Base-by-base conservation (phyloP, 2,329 filamentous ascomycete genomes). In the Calonectria pteridis region DNA sequence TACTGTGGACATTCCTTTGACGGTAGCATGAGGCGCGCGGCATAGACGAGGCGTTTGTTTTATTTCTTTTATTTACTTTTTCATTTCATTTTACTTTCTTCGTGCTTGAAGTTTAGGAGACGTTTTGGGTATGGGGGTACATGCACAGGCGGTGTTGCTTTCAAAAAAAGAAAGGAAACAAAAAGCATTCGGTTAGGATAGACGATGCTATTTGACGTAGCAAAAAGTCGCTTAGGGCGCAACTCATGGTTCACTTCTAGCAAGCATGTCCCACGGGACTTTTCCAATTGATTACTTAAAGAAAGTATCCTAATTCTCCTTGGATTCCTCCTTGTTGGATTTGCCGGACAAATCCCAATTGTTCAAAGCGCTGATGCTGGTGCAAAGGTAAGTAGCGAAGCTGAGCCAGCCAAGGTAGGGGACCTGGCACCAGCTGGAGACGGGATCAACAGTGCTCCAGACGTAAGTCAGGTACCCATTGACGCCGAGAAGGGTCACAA, bases 371-470 rank as follows among this genome's bases (percentile, higher is more conserved):
- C 93, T 92, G 3, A 92, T 89, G 0, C 92, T 92, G 1, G 91
- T 91, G 80, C 92, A 95, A 67, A 98, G 87, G 82, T 98, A 98
- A 0, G 94, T 95, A 37, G 95, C 96, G 82, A 97, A 98, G 67
- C 92, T 88, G 78, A 98, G 86, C 96, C 96, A 98, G 20, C 88
- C 94, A 31, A 97, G 85, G 82, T 98, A 98, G 0, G 96, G 96
- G 29, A 91, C 90, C 84, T 98, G 89, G 77, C 92, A 88, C 91
- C 91, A 96, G 20, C 92, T 94, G 26, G 95, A 92, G 10, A 92
- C 88, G 26, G 88, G 84, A 83, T 98, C 96, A 59, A 96, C 90
- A 75, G 91, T 88, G 74, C 91, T 91, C 93, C 95, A 98, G 72
- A 94, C 85, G 80, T 93, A 94, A 18, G 94, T 89, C 65, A 98